These are phyloP conservation scores for Fomitopsis palustris DNA, from an alignment of 1,284 basidiomycete genomes.

Conservation along the genomic window DNA sequence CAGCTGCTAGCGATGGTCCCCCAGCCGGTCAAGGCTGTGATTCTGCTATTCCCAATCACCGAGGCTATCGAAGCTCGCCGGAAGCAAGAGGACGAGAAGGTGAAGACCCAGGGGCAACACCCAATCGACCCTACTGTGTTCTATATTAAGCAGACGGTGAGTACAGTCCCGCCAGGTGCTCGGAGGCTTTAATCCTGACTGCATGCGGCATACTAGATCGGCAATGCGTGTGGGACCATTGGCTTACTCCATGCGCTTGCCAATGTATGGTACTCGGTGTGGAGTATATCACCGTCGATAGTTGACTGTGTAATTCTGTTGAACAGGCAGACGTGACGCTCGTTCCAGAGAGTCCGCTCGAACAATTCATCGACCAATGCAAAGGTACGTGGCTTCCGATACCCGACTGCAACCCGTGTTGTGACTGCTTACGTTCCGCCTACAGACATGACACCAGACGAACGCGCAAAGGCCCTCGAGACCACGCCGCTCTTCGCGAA, in stretches of 20 bases:
- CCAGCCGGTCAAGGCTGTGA: constrained; percentile 72
- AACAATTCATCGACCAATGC: constrained; percentile 62
- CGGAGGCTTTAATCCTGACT: constrained; percentile 1
- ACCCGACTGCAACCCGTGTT: not conserved
- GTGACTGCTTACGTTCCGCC: constrained; percentile 14
- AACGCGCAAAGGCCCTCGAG: constrained; percentile 73
- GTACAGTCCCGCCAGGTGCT: constrained; percentile 1
- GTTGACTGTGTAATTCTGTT: not conserved
- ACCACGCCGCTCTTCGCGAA: constrained; percentile 71
- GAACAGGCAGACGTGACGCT: constrained; percentile 56
- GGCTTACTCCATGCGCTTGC: constrained; percentile 78
- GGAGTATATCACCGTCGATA: too few species aligned
- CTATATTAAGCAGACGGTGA: constrained; percentile 78
- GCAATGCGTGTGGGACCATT: constrained; percentile 89
- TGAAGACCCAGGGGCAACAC: constrained; percentile 44
- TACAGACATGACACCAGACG: constrained; percentile 60
- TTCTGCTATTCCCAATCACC: constrained; percentile 79
- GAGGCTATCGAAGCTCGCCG: constrained; percentile 47
- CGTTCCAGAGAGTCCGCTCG: constrained; percentile 51
- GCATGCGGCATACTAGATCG: constrained; percentile 53
- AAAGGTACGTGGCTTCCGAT: constrained; percentile 41
- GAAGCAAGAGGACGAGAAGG: constrained; percentile 53
- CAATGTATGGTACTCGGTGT: constrained; percentile 48
- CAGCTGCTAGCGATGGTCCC: constrained; percentile 70
- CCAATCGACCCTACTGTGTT: constrained; percentile 59